A percentile compares a stretch with the other conserved stretches of the same genome.
Evolutionary conservation across 2,329 filamentous ascomycete species (phyloP).

Genomic region (Talaromyces sp.): DNA sequence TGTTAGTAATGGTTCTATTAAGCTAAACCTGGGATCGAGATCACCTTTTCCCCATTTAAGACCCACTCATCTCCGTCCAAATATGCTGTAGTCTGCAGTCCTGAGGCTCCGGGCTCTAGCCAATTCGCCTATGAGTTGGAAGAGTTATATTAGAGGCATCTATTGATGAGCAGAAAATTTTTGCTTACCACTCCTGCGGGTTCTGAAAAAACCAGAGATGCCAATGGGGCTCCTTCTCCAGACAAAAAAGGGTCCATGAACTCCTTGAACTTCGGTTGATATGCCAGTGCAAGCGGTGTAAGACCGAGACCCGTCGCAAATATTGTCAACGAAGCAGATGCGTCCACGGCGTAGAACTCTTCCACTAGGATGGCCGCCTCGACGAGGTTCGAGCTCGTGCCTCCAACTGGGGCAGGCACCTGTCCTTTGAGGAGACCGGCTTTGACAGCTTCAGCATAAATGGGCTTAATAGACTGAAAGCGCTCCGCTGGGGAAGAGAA

Average conservation of each 20-base stretch:
- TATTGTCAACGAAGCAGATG: constrained; percentile 45
- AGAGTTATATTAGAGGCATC: not conserved
- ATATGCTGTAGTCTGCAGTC: constrained; percentile 45
- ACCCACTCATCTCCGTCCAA: constrained; percentile 47
- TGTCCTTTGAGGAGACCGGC: constrained; percentile 45
- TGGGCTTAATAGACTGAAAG: constrained; percentile 43
- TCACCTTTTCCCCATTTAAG: constrained; percentile 49
- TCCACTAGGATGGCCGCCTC: constrained; percentile 49
- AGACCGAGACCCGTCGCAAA: constrained; percentile 49
- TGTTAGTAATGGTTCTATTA: not conserved
- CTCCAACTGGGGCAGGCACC: constrained; percentile 42
- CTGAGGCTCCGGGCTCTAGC: constrained; percentile 43
- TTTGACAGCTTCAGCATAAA: constrained; percentile 41
- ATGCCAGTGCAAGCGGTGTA: constrained; percentile 44
- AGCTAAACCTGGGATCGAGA: not conserved
- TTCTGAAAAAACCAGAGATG: constrained; percentile 48
- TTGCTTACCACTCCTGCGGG: constrained; percentile 49
- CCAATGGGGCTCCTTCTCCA: constrained; percentile 42
- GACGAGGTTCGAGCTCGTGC: constrained; percentile 38
- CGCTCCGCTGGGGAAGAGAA: constrained; percentile 28
- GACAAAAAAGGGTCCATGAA: constrained; percentile 46
- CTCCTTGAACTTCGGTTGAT: constrained; percentile 33
- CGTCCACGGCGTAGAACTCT: constrained; percentile 49
- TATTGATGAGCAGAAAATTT: not conserved
- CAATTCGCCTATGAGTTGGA: not conserved